Evolutionary conservation across 345 rosid genomes (phyloP).

Genomic region (Dimocarpus longan): DNA sequence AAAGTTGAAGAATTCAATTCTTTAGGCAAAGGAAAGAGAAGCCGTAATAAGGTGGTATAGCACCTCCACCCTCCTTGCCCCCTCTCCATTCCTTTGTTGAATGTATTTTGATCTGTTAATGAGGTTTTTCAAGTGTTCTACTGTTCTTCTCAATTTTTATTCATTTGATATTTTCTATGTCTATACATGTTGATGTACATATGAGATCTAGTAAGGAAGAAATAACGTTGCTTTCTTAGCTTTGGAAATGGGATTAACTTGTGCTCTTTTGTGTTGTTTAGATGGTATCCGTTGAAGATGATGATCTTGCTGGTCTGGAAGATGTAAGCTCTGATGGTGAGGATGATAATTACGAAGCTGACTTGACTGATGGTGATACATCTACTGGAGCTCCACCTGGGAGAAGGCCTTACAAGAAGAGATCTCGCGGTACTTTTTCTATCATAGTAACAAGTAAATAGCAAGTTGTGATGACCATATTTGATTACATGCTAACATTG

Average conservation of each 20-base stretch:
- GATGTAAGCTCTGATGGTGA: constrained; percentile 95
- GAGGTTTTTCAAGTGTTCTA: not conserved
- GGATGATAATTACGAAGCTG: constrained; percentile 98
- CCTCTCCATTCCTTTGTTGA: not conserved
- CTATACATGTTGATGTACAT: not conserved
- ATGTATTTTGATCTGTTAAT: not conserved
- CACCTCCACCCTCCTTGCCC: not conserved
- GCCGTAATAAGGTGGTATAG: constrained; percentile 87
- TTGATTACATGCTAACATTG: constrained; percentile 18
- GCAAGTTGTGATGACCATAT: not conserved
- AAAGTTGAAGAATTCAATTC: constrained; percentile 83
- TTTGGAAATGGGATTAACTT: not conserved
- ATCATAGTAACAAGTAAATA: not conserved
- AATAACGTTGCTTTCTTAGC: not conserved
- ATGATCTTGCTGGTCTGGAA: constrained; percentile 98
- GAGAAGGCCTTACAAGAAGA: constrained; percentile 75
- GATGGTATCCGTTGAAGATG: constrained; percentile 98
- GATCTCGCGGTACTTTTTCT: constrained; percentile 63
- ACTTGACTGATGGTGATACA: constrained; percentile 80
- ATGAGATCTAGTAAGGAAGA: not conserved
- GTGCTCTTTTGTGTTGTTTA: constrained; percentile 37
- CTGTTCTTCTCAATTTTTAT: not conserved
- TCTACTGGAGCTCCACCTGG: constrained; percentile 73
- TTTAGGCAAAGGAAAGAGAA: constrained; percentile 95
- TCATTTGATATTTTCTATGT: not conserved